These are phyloP conservation scores for Fonsecaea multimorphosa DNA, from an alignment of 2,329 filamentous ascomycete genomes.

Conservation along the genomic window DNA sequence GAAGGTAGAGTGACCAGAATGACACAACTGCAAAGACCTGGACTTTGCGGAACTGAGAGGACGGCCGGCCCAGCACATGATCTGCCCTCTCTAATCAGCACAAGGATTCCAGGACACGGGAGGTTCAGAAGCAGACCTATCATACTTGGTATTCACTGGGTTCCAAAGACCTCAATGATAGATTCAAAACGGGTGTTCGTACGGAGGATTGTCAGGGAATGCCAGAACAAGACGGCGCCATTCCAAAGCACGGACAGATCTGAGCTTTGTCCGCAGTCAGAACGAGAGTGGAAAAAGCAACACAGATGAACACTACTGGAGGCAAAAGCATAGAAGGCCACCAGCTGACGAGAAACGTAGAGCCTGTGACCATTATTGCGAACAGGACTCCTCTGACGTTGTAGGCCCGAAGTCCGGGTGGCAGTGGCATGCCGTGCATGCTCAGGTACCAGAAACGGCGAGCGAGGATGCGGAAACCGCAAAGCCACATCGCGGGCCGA, in stretches of 20 bases:
- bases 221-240: slow-evolving; percentile 26
- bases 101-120: background rate
- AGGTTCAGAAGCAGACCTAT: slow-evolving; percentile 27
- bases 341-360: slow-evolving; percentile 5
- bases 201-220: slow-evolving; percentile 16
- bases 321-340: slow-evolving; percentile 1
- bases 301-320: background rate
- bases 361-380: slow-evolving; percentile 7
- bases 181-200: slow-evolving; percentile 1
- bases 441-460: slow-evolving; percentile 7
- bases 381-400: slow-evolving; percentile 11
- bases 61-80: slow-evolving; percentile 89
- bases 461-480: background rate
- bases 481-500: slow-evolving; percentile 17
- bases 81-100: slow-evolving; percentile 57
- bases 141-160: slow-evolving; percentile 20
- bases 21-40: slow-evolving; percentile 90
- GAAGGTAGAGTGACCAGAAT: slow-evolving; percentile 87
- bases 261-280: slow-evolving; percentile 4
- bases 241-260: slow-evolving; percentile 28
- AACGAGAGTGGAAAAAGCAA: background rate
- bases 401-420: background rate
- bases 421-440: slow-evolving; percentile 7
- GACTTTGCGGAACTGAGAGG: slow-evolving; percentile 86
- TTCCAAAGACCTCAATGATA: slow-evolving; percentile 14